phyloP scores from a whole-genome alignment of 179 eudicot genomes.

The Actinidia chinensis region DNA sequence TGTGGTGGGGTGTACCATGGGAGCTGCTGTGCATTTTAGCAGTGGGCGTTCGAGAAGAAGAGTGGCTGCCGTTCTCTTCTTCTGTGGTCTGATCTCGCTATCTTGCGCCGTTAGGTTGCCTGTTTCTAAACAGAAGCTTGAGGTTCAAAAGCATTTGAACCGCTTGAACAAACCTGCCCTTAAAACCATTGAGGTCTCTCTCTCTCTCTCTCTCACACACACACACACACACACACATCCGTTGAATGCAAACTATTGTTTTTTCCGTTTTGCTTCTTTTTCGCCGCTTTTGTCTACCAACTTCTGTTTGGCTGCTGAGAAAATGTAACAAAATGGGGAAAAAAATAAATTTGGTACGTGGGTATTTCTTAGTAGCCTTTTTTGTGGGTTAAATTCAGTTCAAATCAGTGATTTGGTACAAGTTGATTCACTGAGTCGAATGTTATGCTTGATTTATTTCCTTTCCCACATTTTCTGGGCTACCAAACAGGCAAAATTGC shows the following conservation, averaged over 20 bases:
- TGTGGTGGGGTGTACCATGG: conserved; percentile 16
- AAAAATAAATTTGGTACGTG: no score
- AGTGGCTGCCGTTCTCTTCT: conserved; percentile 20
- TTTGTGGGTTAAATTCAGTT: neutral
- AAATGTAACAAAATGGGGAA: neutral
- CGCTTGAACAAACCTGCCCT: conserved; percentile 39
- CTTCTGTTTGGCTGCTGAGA: neutral
- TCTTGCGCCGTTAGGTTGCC: neutral
- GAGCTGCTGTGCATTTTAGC: conserved; percentile 30
- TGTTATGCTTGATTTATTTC: conserved; percentile 13
- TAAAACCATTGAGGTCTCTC: conserved; percentile 36
- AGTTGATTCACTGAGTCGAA: neutral
- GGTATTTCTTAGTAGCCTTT: no score
- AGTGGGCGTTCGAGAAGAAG: conserved; percentile 20
- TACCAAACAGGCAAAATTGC: conserved; percentile 16
- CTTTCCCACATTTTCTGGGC: neutral
- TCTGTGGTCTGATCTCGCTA: neutral
- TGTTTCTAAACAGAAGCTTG: conserved; percentile 24
- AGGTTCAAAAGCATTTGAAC: conserved; percentile 32
- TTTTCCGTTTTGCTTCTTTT: neutral
- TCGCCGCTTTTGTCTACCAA: neutral
- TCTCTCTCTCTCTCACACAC: neutral
- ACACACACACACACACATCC: neutral
- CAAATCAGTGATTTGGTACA: neutral
- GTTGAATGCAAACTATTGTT: neutral